A percentile compares a stretch with the other conserved stretches of the same genome.
Conservation (phyloP, 495 filamentous ascomycete species). For the Hyaloscypha finlandica region DNA sequence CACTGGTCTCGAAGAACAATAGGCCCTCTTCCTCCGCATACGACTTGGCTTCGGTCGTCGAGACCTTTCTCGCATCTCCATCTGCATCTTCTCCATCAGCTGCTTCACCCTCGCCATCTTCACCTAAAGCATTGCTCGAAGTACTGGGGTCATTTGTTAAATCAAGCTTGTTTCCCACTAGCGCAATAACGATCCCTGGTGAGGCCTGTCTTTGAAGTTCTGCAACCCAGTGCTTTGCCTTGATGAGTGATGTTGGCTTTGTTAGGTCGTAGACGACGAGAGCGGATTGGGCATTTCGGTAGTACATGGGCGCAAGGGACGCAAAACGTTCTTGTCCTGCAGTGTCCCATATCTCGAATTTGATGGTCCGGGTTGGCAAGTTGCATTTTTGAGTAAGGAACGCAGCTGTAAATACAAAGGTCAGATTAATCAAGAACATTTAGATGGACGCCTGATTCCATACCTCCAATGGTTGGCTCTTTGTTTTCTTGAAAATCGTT, state of each 20-base stretch:
- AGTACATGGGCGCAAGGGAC: conserved; percentile 98
- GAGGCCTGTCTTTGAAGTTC: conserved; percentile 97
- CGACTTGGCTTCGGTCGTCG: conserved; percentile 81
- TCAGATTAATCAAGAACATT: conserved; percentile 12
- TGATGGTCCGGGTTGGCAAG: conserved; percentile 93
- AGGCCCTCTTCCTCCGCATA: conserved; percentile 95
- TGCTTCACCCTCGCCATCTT: conserved; percentile 43
- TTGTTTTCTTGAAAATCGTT: conserved; percentile 99
- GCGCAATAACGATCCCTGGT: conserved; percentile 94
- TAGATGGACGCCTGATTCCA: conserved; percentile 33
- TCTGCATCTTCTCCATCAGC: conserved; percentile 57
- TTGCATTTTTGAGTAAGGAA: conserved; percentile 99
- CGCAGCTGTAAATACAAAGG: conserved; percentile 61
- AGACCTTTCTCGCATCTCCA: conserved; percentile 83
- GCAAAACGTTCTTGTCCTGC: conserved; percentile 98
- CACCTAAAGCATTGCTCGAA: conserved; percentile 34
- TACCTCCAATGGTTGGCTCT: conserved; percentile 98
- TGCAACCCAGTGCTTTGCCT: conserved; percentile 98
- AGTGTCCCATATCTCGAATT: conserved; percentile 99
- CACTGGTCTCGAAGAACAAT: conserved; percentile 96
- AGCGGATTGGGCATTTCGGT: conserved; percentile 98
- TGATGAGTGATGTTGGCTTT: conserved; percentile 90
- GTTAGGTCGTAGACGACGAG: conserved; percentile 99
- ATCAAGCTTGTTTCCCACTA: conserved; percentile 98
- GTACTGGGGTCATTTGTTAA: conserved; percentile 64